Percentiles rank a stretch among this genome's conserved stretches.
phyloP scores from a whole-genome alignment of 2,329 filamentous ascomycete genomes.

The Aspergillus felis region DNA sequence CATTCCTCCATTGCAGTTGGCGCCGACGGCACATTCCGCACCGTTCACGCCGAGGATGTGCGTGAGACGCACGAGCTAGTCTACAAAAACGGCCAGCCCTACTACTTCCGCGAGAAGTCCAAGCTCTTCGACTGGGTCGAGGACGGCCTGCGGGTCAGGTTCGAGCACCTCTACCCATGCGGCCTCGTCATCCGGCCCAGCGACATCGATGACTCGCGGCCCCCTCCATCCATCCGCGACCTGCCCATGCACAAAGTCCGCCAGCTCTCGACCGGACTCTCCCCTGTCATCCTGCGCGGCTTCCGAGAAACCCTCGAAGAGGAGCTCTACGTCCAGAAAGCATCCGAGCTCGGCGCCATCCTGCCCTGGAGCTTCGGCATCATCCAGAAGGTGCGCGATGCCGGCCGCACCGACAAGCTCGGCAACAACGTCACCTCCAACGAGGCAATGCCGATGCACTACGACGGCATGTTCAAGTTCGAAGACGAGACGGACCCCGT shows the following conservation, averaged over 20 bases:
- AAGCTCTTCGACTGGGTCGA: slow-evolving; percentile 42
- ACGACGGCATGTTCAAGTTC: slow-evolving; percentile 55
- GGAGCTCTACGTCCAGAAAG: slow-evolving; percentile 46
- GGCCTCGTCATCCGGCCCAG: slow-evolving; percentile 21
- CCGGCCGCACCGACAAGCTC: slow-evolving; percentile 40
- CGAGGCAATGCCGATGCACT: slow-evolving; percentile 57
- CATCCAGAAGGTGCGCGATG: slow-evolving; percentile 50
- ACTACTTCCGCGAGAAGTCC: slow-evolving; percentile 50
- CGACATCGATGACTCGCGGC: slow-evolving; percentile 19
- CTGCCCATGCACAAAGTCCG: slow-evolving; percentile 25
- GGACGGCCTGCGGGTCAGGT: slow-evolving; percentile 31
- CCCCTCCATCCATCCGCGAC: slow-evolving; percentile 17
- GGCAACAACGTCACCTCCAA: slow-evolving; percentile 53
- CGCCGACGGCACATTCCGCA: slow-evolving; percentile 21
- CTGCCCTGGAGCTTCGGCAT: slow-evolving; percentile 53
- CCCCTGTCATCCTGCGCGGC: slow-evolving; percentile 52
- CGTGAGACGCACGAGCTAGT: slow-evolving; percentile 44
- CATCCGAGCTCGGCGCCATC: slow-evolving; percentile 46
- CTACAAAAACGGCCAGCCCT: slow-evolving; percentile 44
- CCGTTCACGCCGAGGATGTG: slow-evolving; percentile 23
- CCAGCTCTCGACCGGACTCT: slow-evolving; percentile 48
- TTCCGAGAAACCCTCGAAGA: slow-evolving; percentile 48
- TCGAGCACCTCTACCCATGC: slow-evolving; percentile 46
- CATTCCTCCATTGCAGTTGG: slow-evolving; percentile 33
- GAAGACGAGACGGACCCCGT: slow-evolving; percentile 36